phyloP scores from a whole-genome alignment of 2,329 filamentous ascomycete species.

The Ophiostoma tasmaniense region DNA sequence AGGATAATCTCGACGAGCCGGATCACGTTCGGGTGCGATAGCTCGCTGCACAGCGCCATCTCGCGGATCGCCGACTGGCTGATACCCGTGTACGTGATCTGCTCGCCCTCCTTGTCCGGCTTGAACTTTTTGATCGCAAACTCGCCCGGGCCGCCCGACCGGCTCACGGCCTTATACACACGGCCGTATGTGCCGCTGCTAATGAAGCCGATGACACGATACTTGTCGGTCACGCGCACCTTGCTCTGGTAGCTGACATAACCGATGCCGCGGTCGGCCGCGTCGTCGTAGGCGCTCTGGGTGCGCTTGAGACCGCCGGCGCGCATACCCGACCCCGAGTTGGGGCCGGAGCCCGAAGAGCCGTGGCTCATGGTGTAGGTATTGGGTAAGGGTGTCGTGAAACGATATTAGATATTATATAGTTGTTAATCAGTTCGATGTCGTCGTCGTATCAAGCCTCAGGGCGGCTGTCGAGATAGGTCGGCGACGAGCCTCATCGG shows the following conservation, averaged over 20 bases:
- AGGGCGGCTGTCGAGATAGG: conserved; percentile 4
- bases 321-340: conserved; percentile 32
- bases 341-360: conserved; percentile 35
- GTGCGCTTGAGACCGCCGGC: conserved; percentile 41
- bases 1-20: conserved; percentile 89
- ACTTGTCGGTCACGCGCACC: conserved; percentile 82
- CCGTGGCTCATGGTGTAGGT: not conserved
- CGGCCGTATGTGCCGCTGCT: conserved; percentile 96
- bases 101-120: conserved; percentile 95
- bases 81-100: conserved; percentile 90
- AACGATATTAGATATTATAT: too few relatives aligned
- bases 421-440: not conserved
- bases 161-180: conserved; percentile 87
- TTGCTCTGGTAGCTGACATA: conserved; percentile 58
- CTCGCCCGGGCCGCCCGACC: conserved; percentile 64
- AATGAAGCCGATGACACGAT: conserved; percentile 96
- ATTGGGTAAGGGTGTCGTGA: not conserved
- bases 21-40: conserved; percentile 83
- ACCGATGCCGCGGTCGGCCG: conserved; percentile 39
- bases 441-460: not conserved
- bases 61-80: conserved; percentile 95
- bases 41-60: conserved; percentile 92
- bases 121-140: conserved; percentile 99
- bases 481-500: conserved; percentile 3
- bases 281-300: conserved; percentile 52